These are phyloP conservation scores for Oryza rufipogon DNA, from an alignment of 176 grass and related monocot genomes.

Conservation along the genomic window DNA sequence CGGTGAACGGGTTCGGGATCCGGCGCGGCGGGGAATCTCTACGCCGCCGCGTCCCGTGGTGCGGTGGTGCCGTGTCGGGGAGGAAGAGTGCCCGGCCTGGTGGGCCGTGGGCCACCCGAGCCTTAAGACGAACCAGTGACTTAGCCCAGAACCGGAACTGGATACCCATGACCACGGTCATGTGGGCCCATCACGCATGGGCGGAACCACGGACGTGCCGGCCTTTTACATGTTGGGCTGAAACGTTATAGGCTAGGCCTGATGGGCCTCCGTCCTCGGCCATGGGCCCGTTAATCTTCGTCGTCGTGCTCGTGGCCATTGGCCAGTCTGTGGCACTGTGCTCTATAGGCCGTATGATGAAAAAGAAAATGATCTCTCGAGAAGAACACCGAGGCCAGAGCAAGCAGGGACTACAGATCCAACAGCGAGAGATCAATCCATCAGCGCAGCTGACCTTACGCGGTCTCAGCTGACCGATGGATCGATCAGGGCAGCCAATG, in stretches of 20 bases:
- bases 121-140: background rate
- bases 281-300: background rate
- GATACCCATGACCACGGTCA: too few relatives aligned
- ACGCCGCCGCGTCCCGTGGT: background rate
- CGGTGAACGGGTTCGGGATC: background rate
- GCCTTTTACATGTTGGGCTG: background rate
- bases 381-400: background rate
- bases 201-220: background rate
- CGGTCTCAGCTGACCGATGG: too few relatives aligned
- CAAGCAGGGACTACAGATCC: background rate
- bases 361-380: background rate
- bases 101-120: background rate
- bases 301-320: background rate
- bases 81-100: slow-evolving; percentile 14
- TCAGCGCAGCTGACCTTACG: too few relatives aligned
- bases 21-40: background rate
- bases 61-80: slow-evolving; percentile 1
- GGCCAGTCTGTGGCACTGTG: background rate
- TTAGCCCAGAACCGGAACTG: background rate
- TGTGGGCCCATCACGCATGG: too few relatives aligned
- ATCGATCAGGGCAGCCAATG: background rate
- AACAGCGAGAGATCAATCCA: background rate
- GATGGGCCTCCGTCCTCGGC: background rate
- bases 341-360: too few relatives aligned
- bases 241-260: background rate